Percentiles rank a stretch among this genome's conserved stretches.
Conservation (phyloP, 768 basidiomycete species). For the Hypsizygus marmoreus region DNA sequence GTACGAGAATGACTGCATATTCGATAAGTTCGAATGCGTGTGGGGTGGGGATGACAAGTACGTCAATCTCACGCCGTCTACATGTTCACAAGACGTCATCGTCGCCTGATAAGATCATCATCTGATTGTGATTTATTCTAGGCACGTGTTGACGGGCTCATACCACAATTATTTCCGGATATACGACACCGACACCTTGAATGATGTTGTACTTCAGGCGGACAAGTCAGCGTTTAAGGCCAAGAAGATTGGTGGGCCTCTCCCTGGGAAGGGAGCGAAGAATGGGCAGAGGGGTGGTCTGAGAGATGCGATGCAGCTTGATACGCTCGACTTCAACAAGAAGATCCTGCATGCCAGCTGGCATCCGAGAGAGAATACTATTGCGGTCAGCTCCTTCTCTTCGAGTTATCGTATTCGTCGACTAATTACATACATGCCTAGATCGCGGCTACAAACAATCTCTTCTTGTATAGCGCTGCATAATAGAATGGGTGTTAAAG, state of each 20-base stretch:
- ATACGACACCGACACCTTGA: conserved; percentile 87
- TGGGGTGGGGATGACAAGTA: conserved; percentile 96
- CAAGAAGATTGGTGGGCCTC: conserved; percentile 93
- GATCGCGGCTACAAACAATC: conserved; percentile 97
- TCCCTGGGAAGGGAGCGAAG: conserved; percentile 73
- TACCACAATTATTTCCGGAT: conserved; percentile 99
- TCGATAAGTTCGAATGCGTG: conserved; percentile 99
- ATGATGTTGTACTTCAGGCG: conserved; percentile 93
- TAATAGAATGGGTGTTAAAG: conserved; percentile 33
- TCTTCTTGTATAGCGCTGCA: conserved; percentile 83
- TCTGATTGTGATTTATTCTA: conserved; percentile 35
- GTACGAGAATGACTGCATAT: conserved; percentile 99
- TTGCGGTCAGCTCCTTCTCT: conserved; percentile 67
- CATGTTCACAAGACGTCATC: conserved; percentile 16
- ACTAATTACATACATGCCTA: conserved; percentile 27
- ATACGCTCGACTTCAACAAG: conserved; percentile 92
- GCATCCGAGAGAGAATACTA: conserved; percentile 98
- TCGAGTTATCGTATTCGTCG: neutral
- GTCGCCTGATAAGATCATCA: conserved; percentile 9
- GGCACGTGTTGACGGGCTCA: conserved; percentile 97
- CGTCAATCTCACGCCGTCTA: conserved; percentile 38
- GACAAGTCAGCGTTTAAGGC: conserved; percentile 99
- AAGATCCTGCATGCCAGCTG: conserved; percentile 95
- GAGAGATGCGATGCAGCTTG: conserved; percentile 85
- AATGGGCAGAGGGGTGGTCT: conserved; percentile 75